Evolutionary conservation across 2,329 filamentous ascomycete species (phyloP), one percentile per base, ranked within the genome.

Genomic region (Simplicillium aogashimaense): DNA sequence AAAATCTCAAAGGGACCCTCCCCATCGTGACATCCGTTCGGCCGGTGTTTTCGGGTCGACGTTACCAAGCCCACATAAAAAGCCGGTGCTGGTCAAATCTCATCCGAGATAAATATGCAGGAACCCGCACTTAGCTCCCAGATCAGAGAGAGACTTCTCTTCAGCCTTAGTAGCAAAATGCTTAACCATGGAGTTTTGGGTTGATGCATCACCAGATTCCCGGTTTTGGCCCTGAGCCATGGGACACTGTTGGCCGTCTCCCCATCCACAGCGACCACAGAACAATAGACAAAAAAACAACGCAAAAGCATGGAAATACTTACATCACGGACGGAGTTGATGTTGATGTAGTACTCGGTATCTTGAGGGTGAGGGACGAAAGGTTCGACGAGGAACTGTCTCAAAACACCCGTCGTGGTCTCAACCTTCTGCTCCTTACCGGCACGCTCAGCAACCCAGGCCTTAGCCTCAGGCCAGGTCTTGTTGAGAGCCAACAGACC

Each of bases 301-400:
- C 40, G 46, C 50, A 53, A 50, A 47, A 51, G 41, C 35, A 32
- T 42, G 39, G 43, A 46, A 44, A 45, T 46, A 81, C 88, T 81
- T 81, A 97, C 92, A 82, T 97, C 92, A 75, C 92, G 86, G 59
- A 95, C 89, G 48, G 92, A 97, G 79, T 95, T 92, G 75, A 98
- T 98, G 81, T 95, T 95, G 75, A 98, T 95, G 72, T 98, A 98
- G 75, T 97, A 97, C 70, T 98, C 92, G 50, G 90, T 95, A 64
- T 88, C 83, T 56, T 88, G 78, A 50, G 89, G 84, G 69, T 98
- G 92, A 57, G 90, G 92, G 47, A 97, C 89, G 60, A 98, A 97
- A 39, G 92, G 92, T 79, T 98, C 92, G 53, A 98, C 89, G 50
- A 98, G 76, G 77, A 98, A 98, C 58, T 94, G 86, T 64, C 89